Evolutionary conservation across 768 basidiomycete genomes (phyloP), one percentile per base, ranked within the genome.

Genomic region (Ramaria rubella): DNA sequence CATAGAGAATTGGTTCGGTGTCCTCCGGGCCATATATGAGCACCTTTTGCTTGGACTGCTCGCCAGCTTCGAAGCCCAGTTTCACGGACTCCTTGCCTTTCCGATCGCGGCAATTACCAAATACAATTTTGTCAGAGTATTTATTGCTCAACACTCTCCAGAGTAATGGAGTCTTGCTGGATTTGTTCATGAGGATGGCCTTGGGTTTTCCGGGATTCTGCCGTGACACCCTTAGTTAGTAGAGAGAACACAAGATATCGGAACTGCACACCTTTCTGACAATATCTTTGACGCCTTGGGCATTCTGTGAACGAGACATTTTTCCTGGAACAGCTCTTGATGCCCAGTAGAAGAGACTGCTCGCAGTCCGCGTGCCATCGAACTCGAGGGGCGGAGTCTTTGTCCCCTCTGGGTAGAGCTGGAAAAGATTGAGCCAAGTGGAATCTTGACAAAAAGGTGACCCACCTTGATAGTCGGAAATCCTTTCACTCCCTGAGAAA

Each of bases 391-490:
- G 77, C 1, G 79, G 75, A 2, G 81, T 67, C 52, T 81, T 74
- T 8, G 73, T 75, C 7, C 93, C 94, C 40, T 86, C 79, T 11
- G 94, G 91, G 73, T 86, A 97, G 2, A 89, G 71, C 82, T 87
- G 59, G 2, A 50, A 15, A 14, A 19, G 19, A 59, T 56, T n/a
- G 58, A 26, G 21, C 49, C 21, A 34, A 15, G n/a, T 19, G 17
- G 19, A 15, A 5, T 24, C 40, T 31, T 43, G 38, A 26, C 14
- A 6, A 48, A 34, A 54, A 15, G 15, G 26, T 38, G 43, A 58
- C 69, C 45, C 62, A 86, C 83, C 75, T 97, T 97, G 68, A 97
- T 75, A 2, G 94, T 96, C 2, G 94, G 94, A 79, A 94, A 97
- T 2, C 94, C 94, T 70, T 94, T 77, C 21, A 96, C 81, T 14